These are phyloP conservation scores for Cercis canadensis DNA, from an alignment of 306 rosid genomes.

Conservation along the genomic window DNA sequence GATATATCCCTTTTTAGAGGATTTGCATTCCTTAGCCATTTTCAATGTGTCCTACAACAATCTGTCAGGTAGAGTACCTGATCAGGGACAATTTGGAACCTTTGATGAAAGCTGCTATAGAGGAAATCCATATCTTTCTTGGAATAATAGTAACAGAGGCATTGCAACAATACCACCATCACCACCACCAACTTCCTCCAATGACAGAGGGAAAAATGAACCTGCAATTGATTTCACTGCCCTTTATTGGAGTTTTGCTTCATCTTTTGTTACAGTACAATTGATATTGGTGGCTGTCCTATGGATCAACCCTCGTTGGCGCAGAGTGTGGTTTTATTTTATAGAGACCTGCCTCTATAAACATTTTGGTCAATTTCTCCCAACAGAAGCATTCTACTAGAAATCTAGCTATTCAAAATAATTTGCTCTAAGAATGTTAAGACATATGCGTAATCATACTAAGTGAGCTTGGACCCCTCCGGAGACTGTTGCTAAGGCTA, in stretches of 20 bases:
- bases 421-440: too few relatives aligned
- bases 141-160: too few relatives aligned
- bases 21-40: background rate
- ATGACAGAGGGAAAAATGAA: background rate
- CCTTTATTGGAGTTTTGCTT: background rate
- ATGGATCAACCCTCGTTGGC: background rate
- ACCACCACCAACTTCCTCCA: too few relatives aligned
- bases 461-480: too few relatives aligned
- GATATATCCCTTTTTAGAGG: background rate
- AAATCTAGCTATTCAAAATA: background rate
- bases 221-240: background rate
- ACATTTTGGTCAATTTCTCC: background rate
- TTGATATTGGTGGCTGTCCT: background rate
- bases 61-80: constrained; percentile 11
- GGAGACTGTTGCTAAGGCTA: too few relatives aligned
- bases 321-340: background rate
- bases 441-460: too few relatives aligned
- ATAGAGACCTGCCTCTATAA: background rate
- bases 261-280: background rate
- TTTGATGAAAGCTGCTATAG: too few relatives aligned
- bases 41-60: constrained; percentile 41
- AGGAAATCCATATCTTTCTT: too few relatives aligned
- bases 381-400: background rate
- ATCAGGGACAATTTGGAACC: background rate
- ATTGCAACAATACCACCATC: too few relatives aligned